Base-by-base conservation (phyloP, 1,284 basidiomycete species). In the Ceratobasidium sp. region DNA sequence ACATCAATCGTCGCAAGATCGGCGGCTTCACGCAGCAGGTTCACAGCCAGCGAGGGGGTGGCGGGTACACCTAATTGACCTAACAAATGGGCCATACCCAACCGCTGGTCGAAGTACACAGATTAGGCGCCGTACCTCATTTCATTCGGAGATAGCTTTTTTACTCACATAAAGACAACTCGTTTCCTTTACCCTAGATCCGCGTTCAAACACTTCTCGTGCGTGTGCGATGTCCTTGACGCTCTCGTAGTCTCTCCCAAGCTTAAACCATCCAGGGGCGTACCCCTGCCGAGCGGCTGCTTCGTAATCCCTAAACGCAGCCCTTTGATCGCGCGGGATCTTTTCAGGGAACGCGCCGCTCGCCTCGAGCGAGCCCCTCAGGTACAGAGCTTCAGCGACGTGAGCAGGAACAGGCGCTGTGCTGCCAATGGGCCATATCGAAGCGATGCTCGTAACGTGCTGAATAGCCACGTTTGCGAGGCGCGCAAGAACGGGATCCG, bases 281-380 rank as follows among this genome's bases (percentile, higher is more conserved):
- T 91, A 92, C 0, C 95, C 95, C 1, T 88, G 89, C 51, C 94
- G 88, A 0, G 95, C 95, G 0, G 94, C 90, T 1, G 87, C 86
- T 83, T 97, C 96, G 83, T 95, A 97, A 84, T 97, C 95, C 63
- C 94, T 89, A 86, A 98, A 98, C 1, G 97, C 96, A 3, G 89
- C 84, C 20, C 94, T 89, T 4, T 93, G 92, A 82, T 95, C 95
- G 80, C 89, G 90, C 0, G 86, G 87, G 64, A 94, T 80, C 61
- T 78, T 79, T 23, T 73, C 69, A 0, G 86, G 86, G 82, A 87
- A 87, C 2, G 86, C 83, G 42, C 95, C 95, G 0, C 90, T 90
- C 0, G 93, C 87, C 1, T 90, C 89, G 68, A 97, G 88, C 6
- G 91, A 91, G 0, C 93, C 96, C 3, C 93, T 90, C 78, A 93